phyloP scores from a whole-genome alignment of 179 eudicot species.

The Vitellaria paradoxa region DNA sequence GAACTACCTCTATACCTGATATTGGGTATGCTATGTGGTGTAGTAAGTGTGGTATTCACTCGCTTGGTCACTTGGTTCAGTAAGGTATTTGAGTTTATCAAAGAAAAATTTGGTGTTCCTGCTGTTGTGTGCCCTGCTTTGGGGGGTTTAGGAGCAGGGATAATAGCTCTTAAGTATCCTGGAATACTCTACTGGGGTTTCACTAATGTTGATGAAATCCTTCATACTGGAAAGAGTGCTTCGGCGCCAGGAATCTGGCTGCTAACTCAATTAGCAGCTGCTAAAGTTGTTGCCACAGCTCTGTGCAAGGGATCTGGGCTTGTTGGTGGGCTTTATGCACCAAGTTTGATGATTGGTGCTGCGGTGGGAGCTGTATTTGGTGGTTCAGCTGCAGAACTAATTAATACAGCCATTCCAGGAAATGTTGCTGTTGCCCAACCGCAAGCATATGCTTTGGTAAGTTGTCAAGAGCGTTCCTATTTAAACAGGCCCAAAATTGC shows the following conservation, averaged over 20 bases:
- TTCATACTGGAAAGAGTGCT: constrained; percentile 93
- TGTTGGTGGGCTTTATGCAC: constrained; percentile 97
- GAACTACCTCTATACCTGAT: constrained; percentile 95
- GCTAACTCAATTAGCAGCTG: constrained; percentile 86
- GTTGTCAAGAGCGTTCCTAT: constrained; percentile 8
- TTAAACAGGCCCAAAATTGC: constrained; percentile 1
- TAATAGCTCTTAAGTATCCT: constrained; percentile 93
- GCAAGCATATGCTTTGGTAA: constrained; percentile 95
- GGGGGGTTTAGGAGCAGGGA: constrained; percentile 95
- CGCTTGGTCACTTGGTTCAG: constrained; percentile 81
- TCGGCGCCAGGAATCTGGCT: constrained; percentile 99
- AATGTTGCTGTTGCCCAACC: constrained; percentile 91
- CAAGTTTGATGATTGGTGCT: constrained; percentile 99
- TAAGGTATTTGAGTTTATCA: constrained; percentile 64
- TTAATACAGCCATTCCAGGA: constrained; percentile 88
- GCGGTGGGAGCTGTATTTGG: constrained; percentile 99
- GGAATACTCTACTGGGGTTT: constrained; percentile 97
- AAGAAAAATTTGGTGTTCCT: constrained; percentile 79
- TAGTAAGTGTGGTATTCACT: constrained; percentile 80
- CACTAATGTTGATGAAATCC: constrained; percentile 94
- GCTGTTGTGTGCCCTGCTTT: constrained; percentile 89
- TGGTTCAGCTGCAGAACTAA: constrained; percentile 78
- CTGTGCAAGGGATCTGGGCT: constrained; percentile 97
- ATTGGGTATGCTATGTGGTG: constrained; percentile 97
- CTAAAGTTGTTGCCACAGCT: constrained; percentile 95